Evolutionary conservation across 192 early-diverging fungal genomes (phyloP).

Genomic region (Mortierella antarctica): DNA sequence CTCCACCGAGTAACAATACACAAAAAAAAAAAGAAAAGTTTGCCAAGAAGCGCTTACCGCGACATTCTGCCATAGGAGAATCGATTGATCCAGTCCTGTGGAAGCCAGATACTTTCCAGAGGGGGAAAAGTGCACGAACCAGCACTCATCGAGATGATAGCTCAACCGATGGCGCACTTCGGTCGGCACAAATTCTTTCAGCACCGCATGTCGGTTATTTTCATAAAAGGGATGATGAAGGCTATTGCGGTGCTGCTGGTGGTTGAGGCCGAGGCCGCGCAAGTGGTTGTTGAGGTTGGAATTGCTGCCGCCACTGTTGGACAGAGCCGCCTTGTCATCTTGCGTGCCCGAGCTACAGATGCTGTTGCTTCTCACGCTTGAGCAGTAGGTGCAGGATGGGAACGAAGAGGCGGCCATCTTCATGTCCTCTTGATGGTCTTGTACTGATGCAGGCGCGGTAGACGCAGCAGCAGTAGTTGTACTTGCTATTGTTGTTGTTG

Average conservation of each 20-base stretch:
- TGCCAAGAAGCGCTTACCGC: slow-evolving; percentile 3
- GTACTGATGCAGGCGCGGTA: background rate
- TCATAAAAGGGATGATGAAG: slow-evolving; percentile 19
- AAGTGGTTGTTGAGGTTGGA: background rate
- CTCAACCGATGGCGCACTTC: slow-evolving; percentile 34
- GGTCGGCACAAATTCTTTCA: slow-evolving; percentile 30
- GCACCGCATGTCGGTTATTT: slow-evolving; percentile 5
- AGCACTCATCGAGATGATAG: slow-evolving; percentile 49
- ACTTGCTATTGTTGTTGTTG: background rate
- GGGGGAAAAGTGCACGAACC: slow-evolving; percentile 49
- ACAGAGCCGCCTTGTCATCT: slow-evolving; percentile 1
- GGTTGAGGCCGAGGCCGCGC: too few species aligned
- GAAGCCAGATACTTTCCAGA: slow-evolving; percentile 41
- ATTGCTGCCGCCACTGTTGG: background rate
- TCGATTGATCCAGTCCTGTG: slow-evolving; percentile 29
- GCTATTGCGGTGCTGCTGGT: slow-evolving; percentile 1
- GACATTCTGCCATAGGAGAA: slow-evolving; percentile 30
- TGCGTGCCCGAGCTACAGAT: slow-evolving; percentile 19
- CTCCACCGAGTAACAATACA: background rate
- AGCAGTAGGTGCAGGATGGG: slow-evolving; percentile 26
- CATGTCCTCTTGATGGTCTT: slow-evolving; percentile 5
- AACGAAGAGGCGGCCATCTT: slow-evolving; percentile 6
- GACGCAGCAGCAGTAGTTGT: background rate
- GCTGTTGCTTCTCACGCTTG: slow-evolving; percentile 32
- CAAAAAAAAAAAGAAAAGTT: background rate